These are phyloP conservation scores for Penicillium daleae DNA, from an alignment of 495 filamentous ascomycete species.

Conservation along the genomic window DNA sequence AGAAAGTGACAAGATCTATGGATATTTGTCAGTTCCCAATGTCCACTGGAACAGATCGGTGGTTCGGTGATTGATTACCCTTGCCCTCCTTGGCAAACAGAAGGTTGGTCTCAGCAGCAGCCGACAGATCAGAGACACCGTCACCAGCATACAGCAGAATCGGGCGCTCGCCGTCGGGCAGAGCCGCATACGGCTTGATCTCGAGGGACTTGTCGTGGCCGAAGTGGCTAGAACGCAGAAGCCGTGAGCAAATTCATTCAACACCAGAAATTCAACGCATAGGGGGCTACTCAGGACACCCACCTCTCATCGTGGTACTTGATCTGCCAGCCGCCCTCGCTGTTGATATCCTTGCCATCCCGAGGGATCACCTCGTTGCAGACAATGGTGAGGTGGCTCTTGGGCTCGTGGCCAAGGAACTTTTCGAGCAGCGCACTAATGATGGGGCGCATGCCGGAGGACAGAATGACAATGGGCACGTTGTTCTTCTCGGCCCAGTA, in stretches of 20 bases:
- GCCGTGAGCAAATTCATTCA: not conserved
- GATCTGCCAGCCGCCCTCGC: constrained; percentile 83
- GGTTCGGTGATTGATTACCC: constrained; percentile 52
- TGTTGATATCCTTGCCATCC: constrained; percentile 73
- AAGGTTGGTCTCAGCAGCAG: constrained; percentile 84
- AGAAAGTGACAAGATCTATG: constrained; percentile 80
- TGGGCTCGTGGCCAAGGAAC: constrained; percentile 69
- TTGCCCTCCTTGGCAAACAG: constrained; percentile 89
- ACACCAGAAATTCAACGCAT: not conserved
- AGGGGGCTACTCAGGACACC: not conserved
- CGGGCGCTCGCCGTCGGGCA: constrained; percentile 69
- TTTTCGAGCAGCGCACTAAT: constrained; percentile 81
- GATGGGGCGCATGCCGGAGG: constrained; percentile 88
- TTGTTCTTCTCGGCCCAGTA: constrained; percentile 77
- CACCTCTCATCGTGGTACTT: constrained; percentile 85
- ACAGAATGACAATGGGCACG: constrained; percentile 88
- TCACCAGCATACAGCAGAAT: constrained; percentile 88
- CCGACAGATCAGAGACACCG: constrained; percentile 86
- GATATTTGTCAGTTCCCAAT: constrained; percentile 7
- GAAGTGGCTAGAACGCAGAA: constrained; percentile 60
- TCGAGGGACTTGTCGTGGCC: constrained; percentile 93
- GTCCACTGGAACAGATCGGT: not conserved
- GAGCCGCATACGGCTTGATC: constrained; percentile 79
- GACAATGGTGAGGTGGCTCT: constrained; percentile 76
- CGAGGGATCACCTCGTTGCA: constrained; percentile 75